phyloP scores from a whole-genome alignment of 805 yeast genomes.

The Sungouiozyma ichnusensis region DNA sequence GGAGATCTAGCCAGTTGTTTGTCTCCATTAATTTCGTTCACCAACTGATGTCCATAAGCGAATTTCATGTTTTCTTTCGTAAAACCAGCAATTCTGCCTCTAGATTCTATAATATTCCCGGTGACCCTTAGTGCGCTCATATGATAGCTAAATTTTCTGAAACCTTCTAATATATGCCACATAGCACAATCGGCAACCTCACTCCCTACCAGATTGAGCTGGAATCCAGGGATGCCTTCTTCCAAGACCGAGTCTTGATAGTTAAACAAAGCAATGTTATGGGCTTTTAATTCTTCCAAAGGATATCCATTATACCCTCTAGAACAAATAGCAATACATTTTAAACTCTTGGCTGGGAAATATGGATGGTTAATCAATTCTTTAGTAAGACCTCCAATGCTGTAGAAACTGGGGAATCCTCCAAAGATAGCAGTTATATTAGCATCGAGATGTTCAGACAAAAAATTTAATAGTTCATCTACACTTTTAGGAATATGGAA shows the following conservation, averaged over 20 bases:
- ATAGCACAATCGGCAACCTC: conserved; percentile 58
- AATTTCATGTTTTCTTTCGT: conserved; percentile 8
- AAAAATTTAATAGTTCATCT: conserved; percentile 10
- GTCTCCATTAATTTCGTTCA: conserved; percentile 15
- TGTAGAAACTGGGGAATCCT: conserved; percentile 46
- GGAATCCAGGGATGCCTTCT: conserved; percentile 1
- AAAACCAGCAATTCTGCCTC: conserved; percentile 23
- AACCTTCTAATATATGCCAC: conserved; percentile 44
- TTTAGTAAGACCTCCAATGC: conserved; percentile 40
- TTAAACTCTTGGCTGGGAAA: conserved; percentile 35
- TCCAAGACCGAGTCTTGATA: conserved; percentile 18
- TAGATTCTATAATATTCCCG: conserved; percentile 33
- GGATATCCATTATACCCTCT: conserved; percentile 50
- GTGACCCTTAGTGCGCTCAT: conserved; percentile 23
- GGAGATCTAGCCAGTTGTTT: conserved; percentile 34
- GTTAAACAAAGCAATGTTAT: conserved; percentile 38
- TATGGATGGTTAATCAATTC: conserved; percentile 30
- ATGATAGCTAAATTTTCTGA: conserved; percentile 39
- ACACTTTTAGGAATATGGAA: conserved; percentile 8
- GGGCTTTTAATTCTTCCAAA: conserved; percentile 30
- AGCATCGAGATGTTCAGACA: conserved; percentile 7
- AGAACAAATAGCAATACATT: conserved; percentile 43
- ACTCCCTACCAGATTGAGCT: conserved; percentile 38
- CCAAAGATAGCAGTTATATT: conserved; percentile 42
- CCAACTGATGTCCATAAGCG: conserved; percentile 32